Conservation (phyloP, 106 monocot genomes). For the Posidonia australis region DNA sequence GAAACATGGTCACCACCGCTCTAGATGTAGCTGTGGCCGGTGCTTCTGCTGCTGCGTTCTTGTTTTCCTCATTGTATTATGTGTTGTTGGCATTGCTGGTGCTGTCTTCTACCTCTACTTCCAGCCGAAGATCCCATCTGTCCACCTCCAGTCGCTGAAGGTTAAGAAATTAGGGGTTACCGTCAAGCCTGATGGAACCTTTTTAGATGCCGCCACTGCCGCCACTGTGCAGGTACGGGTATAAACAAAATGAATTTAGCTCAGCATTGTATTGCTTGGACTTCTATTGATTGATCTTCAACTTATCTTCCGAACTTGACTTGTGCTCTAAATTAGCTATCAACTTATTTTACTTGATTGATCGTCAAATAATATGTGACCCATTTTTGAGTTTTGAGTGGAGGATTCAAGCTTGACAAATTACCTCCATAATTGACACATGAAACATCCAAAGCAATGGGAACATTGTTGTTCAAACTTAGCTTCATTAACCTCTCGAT, state of each 20-base stretch:
- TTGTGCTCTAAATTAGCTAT: too few species aligned
- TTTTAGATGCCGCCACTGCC: slow-evolving; percentile 22
- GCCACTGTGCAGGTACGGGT: slow-evolving; percentile 17
- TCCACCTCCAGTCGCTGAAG: slow-evolving; percentile 35
- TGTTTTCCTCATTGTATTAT: slow-evolving; percentile 18
- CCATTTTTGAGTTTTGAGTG: too few species aligned
- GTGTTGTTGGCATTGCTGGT: slow-evolving; percentile 29
- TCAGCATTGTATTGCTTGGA: background rate
- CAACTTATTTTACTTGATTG: too few species aligned
- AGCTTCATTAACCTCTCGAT: too few species aligned
- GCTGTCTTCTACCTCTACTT: slow-evolving; percentile 46
- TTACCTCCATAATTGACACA: too few species aligned
- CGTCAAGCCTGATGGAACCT: slow-evolving; percentile 25
- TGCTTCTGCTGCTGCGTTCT: slow-evolving; percentile 37
- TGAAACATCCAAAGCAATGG: too few species aligned
- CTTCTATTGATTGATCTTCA: background rate
- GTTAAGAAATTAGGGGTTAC: slow-evolving; percentile 17
- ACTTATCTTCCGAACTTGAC: too few species aligned
- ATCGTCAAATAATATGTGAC: too few species aligned
- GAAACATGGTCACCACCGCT: background rate
- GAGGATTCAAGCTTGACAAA: too few species aligned
- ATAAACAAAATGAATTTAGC: background rate
- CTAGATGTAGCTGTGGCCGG: slow-evolving; percentile 6
- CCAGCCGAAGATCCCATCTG: slow-evolving; percentile 38
- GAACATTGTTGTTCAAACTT: too few species aligned